Percentiles rank a stretch among this genome's conserved stretches.
Evolutionary conservation across 768 basidiomycete species (phyloP).

Genomic region (Agaricus subrufescens): DNA sequence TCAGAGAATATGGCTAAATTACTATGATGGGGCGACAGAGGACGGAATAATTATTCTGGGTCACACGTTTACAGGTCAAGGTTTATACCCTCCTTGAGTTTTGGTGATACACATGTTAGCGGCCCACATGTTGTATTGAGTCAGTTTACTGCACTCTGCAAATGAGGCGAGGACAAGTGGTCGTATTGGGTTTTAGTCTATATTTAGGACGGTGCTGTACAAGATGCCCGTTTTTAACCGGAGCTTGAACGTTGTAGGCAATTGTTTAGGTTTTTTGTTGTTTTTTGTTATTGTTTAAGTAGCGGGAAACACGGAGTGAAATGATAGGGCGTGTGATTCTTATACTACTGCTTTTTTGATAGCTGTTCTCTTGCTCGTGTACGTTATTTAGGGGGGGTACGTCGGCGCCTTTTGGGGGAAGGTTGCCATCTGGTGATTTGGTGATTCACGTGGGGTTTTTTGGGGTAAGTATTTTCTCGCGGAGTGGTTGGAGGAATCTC

Average conservation of each 20-base stretch:
- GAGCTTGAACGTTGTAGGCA: background rate
- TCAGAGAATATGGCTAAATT: background rate
- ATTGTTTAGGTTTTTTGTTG: background rate
- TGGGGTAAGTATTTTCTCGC: background rate
- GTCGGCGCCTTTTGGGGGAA: too few species aligned
- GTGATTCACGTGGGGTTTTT: background rate
- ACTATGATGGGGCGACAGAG: background rate
- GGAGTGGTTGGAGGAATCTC: background rate
- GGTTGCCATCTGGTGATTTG: too few species aligned
- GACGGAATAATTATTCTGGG: background rate
- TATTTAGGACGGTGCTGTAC: constrained; percentile 3
- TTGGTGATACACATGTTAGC: background rate
- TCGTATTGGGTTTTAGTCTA: background rate
- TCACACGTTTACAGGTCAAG: background rate
- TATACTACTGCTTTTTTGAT: background rate
- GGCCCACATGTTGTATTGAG: background rate
- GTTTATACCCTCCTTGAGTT: background rate
- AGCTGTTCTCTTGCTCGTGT: background rate
- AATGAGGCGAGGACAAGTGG: constrained; percentile 7
- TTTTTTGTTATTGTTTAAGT: background rate
- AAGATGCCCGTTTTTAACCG: constrained; percentile 3
- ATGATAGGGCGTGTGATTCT: too few species aligned
- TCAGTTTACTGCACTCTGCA: background rate
- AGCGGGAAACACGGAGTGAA: too few species aligned
- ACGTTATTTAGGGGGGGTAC: too few species aligned